These are phyloP conservation scores for Gaeumannomyces sp. DNA, from an alignment of 2,329 filamentous ascomycete species.

Conservation along the genomic window DNA sequence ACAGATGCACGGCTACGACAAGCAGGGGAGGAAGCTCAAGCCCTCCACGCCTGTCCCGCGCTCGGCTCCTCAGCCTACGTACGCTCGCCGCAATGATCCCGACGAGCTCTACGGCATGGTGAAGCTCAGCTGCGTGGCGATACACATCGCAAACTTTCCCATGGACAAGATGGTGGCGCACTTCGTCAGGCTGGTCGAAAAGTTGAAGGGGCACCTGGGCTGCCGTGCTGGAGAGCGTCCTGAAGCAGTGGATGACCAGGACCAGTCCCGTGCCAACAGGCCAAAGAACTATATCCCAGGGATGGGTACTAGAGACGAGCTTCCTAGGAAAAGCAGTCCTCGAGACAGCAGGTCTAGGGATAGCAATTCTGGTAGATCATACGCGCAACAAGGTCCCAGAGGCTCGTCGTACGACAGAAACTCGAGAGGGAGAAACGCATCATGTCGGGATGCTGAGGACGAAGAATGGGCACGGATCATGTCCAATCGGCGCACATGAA, in stretches of 20 bases:
- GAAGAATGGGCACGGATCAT: not conserved
- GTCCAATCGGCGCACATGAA: not conserved
- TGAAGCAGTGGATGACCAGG: no score
- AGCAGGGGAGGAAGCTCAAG: slow-evolving; percentile 12
- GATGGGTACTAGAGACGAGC: not conserved
- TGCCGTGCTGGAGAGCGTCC: not conserved
- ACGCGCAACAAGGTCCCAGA: not conserved
- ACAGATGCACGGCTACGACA: slow-evolving; percentile 18
- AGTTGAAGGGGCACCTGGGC: slow-evolving; percentile 13
- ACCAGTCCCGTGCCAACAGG: not conserved
- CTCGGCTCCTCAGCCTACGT: not conserved
- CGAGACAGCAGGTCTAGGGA: not conserved
- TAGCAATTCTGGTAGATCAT: not conserved
- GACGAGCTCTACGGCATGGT: slow-evolving; percentile 17
- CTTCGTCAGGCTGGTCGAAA: slow-evolving; percentile 12
- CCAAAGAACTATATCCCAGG: no score
- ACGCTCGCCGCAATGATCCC: not conserved
- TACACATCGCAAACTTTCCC: slow-evolving; percentile 6
- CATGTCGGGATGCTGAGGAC: not conserved
- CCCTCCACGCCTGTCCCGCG: not conserved
- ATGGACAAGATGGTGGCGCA: slow-evolving; percentile 11
- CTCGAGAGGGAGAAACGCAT: not conserved
- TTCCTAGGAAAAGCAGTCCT: not conserved
- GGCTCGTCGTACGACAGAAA: not conserved
- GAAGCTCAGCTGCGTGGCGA: slow-evolving; percentile 11